Percentiles rank a stretch among this genome's conserved stretches.
Evolutionary conservation across 371 early-diverging fungal genomes (phyloP).

Genomic region (Rhizopus sp.): DNA sequence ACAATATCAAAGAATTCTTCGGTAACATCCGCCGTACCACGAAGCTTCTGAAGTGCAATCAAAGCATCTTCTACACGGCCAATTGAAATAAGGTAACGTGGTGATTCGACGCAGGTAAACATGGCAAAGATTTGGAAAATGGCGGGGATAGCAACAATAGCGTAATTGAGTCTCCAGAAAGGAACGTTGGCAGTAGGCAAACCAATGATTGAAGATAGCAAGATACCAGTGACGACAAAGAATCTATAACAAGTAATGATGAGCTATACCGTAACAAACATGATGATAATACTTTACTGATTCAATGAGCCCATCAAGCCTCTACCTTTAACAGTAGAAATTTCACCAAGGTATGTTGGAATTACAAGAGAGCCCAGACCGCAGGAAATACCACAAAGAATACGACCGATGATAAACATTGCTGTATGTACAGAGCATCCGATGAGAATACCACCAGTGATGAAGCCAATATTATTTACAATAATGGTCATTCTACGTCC

Average conservation of each 20-base stretch:
- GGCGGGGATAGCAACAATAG: conserved; percentile 67
- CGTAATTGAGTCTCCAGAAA: conserved; percentile 69
- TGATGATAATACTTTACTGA: conserved; percentile 43
- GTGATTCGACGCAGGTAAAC: conserved; percentile 78
- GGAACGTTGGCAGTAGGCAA: conserved; percentile 62
- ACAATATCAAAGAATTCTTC: conserved; percentile 25
- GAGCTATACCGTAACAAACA: not conserved
- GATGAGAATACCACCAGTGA: conserved; percentile 65
- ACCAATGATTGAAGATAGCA: conserved; percentile 68
- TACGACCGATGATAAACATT: conserved; percentile 76
- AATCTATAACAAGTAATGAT: conserved; percentile 13
- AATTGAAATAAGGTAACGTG: conserved; percentile 68
- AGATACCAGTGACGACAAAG: conserved; percentile 70
- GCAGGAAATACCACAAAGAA: conserved; percentile 79
- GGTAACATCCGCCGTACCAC: conserved; percentile 27
- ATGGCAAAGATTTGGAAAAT: conserved; percentile 69
- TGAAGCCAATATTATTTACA: conserved; percentile 60
- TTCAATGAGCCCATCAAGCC: conserved; percentile 75
- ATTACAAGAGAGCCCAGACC: conserved; percentile 79
- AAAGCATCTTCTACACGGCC: conserved; percentile 58
- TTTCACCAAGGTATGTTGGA: conserved; percentile 82
- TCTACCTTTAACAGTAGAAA: conserved; percentile 70
- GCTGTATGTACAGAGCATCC: conserved; percentile 56
- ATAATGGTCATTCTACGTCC: conserved; percentile 71
- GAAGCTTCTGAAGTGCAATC: conserved; percentile 53